phyloP scores from a whole-genome alignment of 495 filamentous ascomycete species.

The Durotheca rogersii region DNA sequence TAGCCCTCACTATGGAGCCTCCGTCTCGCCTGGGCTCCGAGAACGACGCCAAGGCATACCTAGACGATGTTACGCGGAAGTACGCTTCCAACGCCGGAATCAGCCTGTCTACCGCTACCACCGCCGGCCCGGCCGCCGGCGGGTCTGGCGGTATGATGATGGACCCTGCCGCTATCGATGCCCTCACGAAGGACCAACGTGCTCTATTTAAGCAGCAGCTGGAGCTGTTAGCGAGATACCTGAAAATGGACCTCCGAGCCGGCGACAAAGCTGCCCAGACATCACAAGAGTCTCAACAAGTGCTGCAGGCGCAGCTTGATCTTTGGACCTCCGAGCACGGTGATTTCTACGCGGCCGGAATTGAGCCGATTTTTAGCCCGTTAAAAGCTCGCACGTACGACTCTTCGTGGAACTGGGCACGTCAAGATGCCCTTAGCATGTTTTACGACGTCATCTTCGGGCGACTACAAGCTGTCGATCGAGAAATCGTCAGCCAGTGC shows the following conservation, averaged over 20 bases:
- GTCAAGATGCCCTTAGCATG: constrained; percentile 96
- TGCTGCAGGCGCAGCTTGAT: constrained; percentile 89
- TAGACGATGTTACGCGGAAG: constrained; percentile 84
- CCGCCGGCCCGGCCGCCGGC: constrained; percentile 71
- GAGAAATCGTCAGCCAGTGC: constrained; percentile 97
- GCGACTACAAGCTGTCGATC: constrained; percentile 85
- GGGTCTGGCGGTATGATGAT: constrained; percentile 90
- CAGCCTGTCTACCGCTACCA: constrained; percentile 72
- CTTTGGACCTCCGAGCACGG: constrained; percentile 94
- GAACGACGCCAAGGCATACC: constrained; percentile 83
- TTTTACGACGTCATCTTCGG: constrained; percentile 99
- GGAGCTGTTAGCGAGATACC: constrained; percentile 89
- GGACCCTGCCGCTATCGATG: constrained; percentile 96
- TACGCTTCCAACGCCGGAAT: constrained; percentile 86
- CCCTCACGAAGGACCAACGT: constrained; percentile 92
- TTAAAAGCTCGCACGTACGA: constrained; percentile 96
- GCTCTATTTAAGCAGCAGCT: constrained; percentile 96
- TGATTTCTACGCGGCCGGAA: constrained; percentile 91
- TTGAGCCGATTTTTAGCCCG: constrained; percentile 88
- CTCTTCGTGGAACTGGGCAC: constrained; percentile 99
- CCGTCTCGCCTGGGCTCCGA: constrained; percentile 83
- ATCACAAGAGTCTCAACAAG: constrained; percentile 77
- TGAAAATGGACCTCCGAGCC: constrained; percentile 93
- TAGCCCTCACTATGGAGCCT: constrained; percentile 92
- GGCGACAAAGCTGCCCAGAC: constrained; percentile 90